Percentiles rank a stretch among this genome's conserved stretches.
Evolutionary conservation across 768 basidiomycete species (phyloP).

Genomic region (Lactarius akahatsu): DNA sequence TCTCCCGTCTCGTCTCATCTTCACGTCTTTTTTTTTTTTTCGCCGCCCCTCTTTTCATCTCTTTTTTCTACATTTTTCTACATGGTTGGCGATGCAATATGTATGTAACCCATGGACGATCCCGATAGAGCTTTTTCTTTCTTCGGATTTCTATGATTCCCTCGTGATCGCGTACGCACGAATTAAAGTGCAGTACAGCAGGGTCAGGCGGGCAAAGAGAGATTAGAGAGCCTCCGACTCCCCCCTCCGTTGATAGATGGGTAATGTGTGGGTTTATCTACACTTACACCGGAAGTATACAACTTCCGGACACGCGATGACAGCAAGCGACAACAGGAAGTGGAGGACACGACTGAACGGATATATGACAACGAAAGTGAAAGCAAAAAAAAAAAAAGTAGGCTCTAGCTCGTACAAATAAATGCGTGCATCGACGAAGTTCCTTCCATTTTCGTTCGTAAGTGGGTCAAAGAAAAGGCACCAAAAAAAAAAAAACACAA

Average conservation of each 20-base stretch:
- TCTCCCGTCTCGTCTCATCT: not conserved
- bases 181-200: not conserved
- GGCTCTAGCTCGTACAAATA: not conserved
- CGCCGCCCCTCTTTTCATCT: not conserved
- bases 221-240: not conserved
- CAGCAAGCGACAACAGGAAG: not conserved
- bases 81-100: slow-evolving; percentile 17
- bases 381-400: not conserved
- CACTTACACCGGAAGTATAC: not conserved
- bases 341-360: not conserved
- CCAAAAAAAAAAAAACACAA: not conserved
- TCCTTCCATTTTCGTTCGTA: not conserved
- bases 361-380: not conserved
- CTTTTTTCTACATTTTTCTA: not conserved
- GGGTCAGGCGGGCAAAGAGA: no score
- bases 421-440: not conserved
- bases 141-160: not conserved
- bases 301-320: not conserved
- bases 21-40: no score
- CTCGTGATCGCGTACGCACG: not conserved
- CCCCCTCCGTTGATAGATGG: not conserved
- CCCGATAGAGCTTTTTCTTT: slow-evolving; percentile 13
- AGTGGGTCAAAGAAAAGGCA: not conserved
- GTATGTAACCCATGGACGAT: slow-evolving; percentile 24
- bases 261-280: not conserved